Base-by-base conservation (phyloP, 306 rosid species). In the Clitoria ternatea region DNA sequence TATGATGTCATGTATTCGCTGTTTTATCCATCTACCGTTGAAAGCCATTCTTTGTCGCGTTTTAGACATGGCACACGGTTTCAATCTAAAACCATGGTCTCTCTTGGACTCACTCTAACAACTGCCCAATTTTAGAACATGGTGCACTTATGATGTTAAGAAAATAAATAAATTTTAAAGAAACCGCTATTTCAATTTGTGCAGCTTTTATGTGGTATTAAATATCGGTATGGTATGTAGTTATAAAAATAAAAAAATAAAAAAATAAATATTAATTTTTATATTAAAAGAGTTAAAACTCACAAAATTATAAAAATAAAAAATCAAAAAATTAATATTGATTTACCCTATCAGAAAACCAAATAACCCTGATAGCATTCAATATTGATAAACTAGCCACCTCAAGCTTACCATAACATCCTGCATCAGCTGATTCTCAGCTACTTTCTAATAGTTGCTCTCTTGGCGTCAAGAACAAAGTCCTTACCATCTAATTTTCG, bases 21-120 rank as follows among this genome's bases (percentile, higher is more conserved):
- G 57, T 30, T 17, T 37, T 14, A 9, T n/a, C n/a, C n/a, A n/a
- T n/a, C n/a, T n/a, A n/a, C 40, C 19, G 23, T 39, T 50, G 52
- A 69, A 52, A 35, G 22, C 45, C 30, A 30, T 40, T 13, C n/a
- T n/a, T 26, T 15, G 14, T 29, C 19, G 30, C 26, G 23, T 43
- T 39, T 23, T 3, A 18, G 17, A 56, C 67, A 15, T 35, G 50
- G 77, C 70, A 35, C 63, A 73, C 2, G 62, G 62, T n/a, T 73
- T 73, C 20, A 23, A 12, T 33, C 39, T 29, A 45, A 45, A 59
- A 72, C 69, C 1, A 44, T 2, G 76, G 50, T 39, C 37, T 60
- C 33, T 33, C 29, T 47, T n/a, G 70, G 62, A 73, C 35, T 73
- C 62, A 47, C 40, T 2, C 61, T 20, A 70, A 43, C 66, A 12